Base-by-base conservation (phyloP, 208 protist species). In the Trypanosoma theileri region DNA sequence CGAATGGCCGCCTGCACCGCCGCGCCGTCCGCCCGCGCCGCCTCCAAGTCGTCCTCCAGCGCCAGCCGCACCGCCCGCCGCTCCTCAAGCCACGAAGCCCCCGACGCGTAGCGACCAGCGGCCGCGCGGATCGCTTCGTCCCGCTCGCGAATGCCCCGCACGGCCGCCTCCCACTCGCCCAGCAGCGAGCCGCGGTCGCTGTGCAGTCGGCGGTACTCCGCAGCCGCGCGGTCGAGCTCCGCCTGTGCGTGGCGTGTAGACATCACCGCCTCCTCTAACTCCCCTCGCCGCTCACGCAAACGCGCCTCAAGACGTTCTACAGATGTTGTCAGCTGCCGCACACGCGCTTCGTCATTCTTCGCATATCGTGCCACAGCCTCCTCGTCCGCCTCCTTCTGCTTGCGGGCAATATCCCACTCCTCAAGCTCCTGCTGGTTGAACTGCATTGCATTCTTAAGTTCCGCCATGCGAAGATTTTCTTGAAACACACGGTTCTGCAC, bases 401-500 rank as follows among this genome's bases (percentile, higher is more conserved):
- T 66, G 22, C 85, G 79, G 1, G 96, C 96, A 45, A 95, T 54
- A 58, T 96, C 89, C 94, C 96, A 98, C 82, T 98, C 93, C 75
- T 98, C 93, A 7, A 98, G 77, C 79, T 97, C 91, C 57, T 98
- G 91, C 73, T 98, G 92, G 73, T 98, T 96, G 80, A 93, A 96
- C 69, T 87, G 82, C 88, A 98, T 89, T n/a, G 93, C 80, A 0
- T 72, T 57, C 71, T 96, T 96, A 58, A 97, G 81, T 60, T 87
- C 80, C 59, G 97, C 96, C 70, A 98, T 88, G 62, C 86, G 85
- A 24, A 97, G 85, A 73, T 98, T 97, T 31, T 89, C 86, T 50
- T 88, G 82, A 60, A 98, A 98, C 28, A 97, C 88, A 59, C 77
- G 66, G 77, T 96, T 92, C 70, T 96, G 86, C 26, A 94, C 62